These are phyloP conservation scores for Friedmanniomyces simplex DNA, from an alignment of 495 filamentous ascomycete genomes.

Conservation along the genomic window DNA sequence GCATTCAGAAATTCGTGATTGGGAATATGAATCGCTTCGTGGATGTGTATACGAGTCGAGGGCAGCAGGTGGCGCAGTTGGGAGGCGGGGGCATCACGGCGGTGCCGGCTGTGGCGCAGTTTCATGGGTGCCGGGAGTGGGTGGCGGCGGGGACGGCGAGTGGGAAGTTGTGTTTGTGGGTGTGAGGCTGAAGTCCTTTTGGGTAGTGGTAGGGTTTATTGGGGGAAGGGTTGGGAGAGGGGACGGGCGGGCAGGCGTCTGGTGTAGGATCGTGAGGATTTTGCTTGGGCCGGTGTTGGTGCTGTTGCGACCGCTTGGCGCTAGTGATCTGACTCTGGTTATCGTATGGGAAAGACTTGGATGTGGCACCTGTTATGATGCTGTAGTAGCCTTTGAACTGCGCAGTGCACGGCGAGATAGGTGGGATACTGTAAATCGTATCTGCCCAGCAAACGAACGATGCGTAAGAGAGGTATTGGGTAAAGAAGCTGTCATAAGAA, in stretches of 20 bases:
- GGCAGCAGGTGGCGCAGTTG: conserved; percentile 84
- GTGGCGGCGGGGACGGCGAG: conserved; percentile 85
- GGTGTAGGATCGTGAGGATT: neutral
- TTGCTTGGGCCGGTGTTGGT: neutral
- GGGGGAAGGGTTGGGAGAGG: neutral
- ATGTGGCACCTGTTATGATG: too few species aligned
- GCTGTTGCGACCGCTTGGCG: too few species aligned
- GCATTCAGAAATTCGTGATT: conserved; percentile 76
- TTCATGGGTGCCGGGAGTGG: conserved; percentile 84
- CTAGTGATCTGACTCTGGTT: too few species aligned
- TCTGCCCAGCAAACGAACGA: neutral
- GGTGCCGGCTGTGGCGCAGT: conserved; percentile 84
- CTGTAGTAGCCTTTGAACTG: too few species aligned
- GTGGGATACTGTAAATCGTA: too few species aligned
- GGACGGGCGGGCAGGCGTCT: neutral
- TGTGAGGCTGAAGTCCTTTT: conserved; percentile 34
- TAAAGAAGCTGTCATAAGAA: neutral
- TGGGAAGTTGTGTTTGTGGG: conserved; percentile 86
- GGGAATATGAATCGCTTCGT: conserved; percentile 98
- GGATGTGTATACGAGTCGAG: conserved; percentile 69
- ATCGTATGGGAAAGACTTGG: too few species aligned
- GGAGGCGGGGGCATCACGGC: conserved; percentile 83
- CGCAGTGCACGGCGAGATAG: too few species aligned
- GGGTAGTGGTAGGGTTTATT: neutral
- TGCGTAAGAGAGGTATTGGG: neutral